Percentiles rank a stretch among this genome's conserved stretches.
Conservation (phyloP, 108 stramenopile genomes). For the Discostella pseudostelligera region DNA sequence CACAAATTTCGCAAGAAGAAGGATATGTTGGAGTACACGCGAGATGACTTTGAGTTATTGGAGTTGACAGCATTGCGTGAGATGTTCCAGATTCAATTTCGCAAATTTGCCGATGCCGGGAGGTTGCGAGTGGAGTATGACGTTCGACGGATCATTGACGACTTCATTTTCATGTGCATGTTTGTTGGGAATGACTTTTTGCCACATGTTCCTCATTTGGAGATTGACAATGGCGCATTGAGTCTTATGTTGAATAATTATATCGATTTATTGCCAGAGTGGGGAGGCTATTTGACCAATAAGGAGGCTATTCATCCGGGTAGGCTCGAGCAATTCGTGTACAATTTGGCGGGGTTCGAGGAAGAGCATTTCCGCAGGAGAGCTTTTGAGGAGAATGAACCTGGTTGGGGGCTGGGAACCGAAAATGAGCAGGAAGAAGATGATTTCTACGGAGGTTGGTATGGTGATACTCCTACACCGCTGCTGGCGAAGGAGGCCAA, state of each 20-base stretch:
- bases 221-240: conserved; percentile 92
- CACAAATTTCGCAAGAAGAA: conserved; percentile 89
- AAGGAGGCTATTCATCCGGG: conserved; percentile 88
- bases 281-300: conserved; percentile 93
- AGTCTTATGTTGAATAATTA: conserved; percentile 93
- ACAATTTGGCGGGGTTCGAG: conserved; percentile 86
- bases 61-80: conserved; percentile 83
- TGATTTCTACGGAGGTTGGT: conserved; percentile 81
- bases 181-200: conserved; percentile 98
- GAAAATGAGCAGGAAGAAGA: conserved; percentile 69
- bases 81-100: conserved; percentile 91
- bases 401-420: conserved; percentile 73
- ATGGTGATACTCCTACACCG: conserved; percentile 67
- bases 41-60: conserved; percentile 94
- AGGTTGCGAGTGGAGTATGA: conserved; percentile 59
- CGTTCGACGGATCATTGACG: conserved; percentile 91
- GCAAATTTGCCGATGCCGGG: conserved; percentile 63
- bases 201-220: conserved; percentile 92
- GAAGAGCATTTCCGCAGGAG: conserved; percentile 91
- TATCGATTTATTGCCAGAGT: conserved; percentile 81
- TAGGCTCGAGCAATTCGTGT: conserved; percentile 91
- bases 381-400: conserved; percentile 90
- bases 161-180: conserved; percentile 98
- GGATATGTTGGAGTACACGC: conserved; percentile 90
- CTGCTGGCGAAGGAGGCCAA: conserved; percentile 62